Evolutionary conservation across 2,329 filamentous ascomycete genomes (phyloP), one percentile per base, ranked within the genome.

Genomic region (Botryotinia narcissicola): DNA sequence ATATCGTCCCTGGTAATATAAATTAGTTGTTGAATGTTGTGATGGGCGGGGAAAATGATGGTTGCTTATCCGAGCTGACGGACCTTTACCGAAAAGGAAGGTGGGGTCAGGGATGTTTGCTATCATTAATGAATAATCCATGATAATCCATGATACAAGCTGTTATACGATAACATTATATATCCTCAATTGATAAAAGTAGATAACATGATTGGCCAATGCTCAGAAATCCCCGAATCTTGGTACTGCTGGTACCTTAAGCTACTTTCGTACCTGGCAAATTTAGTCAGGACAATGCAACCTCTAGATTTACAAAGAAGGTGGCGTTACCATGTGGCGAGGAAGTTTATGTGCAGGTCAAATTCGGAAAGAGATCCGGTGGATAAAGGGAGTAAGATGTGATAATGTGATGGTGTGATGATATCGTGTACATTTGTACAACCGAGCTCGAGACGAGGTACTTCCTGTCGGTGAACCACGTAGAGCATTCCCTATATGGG

Each of bases 61-160:
- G 32, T 57, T 37, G 63, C 63, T 48, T 67, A 51, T 37, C 46
- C 61, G 61, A 42, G 40, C 61, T 63, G 60, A 63, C 61, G 61
- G 48, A 57, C n/a, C n/a, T 32, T 37, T 44, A 32, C 66, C 48
- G 25, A 57, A 57, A 25, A 69, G 66, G 66, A 69, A 69, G 66
- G 66, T 69, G 66, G 48, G 66, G 66, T 16, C 37, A 57, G 37
- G 66, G 66, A 14, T 64, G 40, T 54, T 22, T n/a, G 35, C 20
- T 57, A 22, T 68, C 46, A 42, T 68, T 37, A 18, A 54, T 54
- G 18, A 29, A 29, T 42, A 32, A 46, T 32, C 40, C 61, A 64
- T 32, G 18, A 64, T 64, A 64, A 64, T 64, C 40, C 40, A 22
- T 64, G 40, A 46, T 46, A 46, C 40, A 18, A 64, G 32, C 4